Evolutionary conservation across 139 green algal genomes (phyloP).

Genomic region (Monoraphidium neglectum): DNA sequence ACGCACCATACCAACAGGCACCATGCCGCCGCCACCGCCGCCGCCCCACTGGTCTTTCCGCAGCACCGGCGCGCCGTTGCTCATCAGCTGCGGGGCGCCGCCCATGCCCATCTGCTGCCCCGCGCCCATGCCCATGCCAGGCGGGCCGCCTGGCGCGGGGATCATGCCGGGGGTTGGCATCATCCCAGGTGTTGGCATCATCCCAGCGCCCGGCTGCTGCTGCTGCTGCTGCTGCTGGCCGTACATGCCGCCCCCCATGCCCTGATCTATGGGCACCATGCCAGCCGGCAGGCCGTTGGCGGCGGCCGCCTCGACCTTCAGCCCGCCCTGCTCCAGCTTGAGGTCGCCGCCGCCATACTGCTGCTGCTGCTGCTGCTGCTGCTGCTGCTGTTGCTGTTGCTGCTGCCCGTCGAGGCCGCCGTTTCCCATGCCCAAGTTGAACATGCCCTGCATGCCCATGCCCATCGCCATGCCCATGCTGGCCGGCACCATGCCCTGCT

Average conservation of each 20-base stretch:
- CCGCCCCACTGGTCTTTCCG: constrained; percentile 29
- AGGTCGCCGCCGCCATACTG: neutral
- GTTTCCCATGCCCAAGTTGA: too few species aligned
- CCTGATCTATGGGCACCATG: constrained; percentile 31
- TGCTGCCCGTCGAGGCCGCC: too few species aligned
- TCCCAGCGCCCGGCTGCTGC: too few species aligned
- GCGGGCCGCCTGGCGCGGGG: constrained; percentile 30
- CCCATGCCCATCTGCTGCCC: constrained; percentile 21
- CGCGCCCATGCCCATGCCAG: too few species aligned
- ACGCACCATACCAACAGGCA: constrained; percentile 31
- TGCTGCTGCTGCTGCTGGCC: too few species aligned
- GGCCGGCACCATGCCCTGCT: constrained; percentile 3
- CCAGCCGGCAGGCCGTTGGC: neutral
- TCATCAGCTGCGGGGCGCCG: constrained; percentile 60
- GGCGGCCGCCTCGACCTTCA: too few species aligned
- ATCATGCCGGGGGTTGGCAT: constrained; percentile 30
- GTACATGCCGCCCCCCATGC: neutral
- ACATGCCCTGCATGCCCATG: too few species aligned
- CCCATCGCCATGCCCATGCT: constrained; percentile 16
- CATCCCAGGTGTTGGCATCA: too few species aligned
- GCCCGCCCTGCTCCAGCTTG: constrained; percentile 9
- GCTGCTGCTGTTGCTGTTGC: too few species aligned
- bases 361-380: too few species aligned
- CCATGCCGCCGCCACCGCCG: constrained; percentile 11
- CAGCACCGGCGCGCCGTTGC: constrained; percentile 71